These are phyloP conservation scores for Debaryomycetaceae sp. DNA, from an alignment of 1,139 yeast genomes.

Conservation along the genomic window DNA sequence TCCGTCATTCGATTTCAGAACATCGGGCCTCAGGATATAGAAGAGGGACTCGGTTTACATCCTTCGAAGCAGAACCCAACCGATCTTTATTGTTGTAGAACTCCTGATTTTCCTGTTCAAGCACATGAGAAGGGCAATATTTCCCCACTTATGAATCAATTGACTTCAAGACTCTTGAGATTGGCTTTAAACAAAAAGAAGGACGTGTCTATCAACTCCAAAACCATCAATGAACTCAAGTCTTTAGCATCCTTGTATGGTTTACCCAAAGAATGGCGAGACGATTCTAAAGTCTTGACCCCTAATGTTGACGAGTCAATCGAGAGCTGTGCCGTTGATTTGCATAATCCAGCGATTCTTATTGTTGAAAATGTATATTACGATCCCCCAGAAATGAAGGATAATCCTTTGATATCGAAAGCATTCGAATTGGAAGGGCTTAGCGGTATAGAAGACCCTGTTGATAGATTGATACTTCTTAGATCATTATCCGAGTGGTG, in stretches of 20 bases:
- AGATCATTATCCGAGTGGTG: constrained; percentile 51
- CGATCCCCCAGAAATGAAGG: constrained; percentile 11
- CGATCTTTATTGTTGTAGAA: constrained; percentile 1
- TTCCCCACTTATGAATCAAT: constrained; percentile 30
- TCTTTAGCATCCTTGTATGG: constrained; percentile 32
- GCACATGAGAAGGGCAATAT: constrained; percentile 15
- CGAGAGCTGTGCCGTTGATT: constrained; percentile 32
- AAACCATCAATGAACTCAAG: constrained; percentile 42
- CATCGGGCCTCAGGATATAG: constrained; percentile 47
- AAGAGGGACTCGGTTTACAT: constrained; percentile 43
- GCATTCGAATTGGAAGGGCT: constrained; percentile 45
- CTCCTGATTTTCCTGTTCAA: not conserved
- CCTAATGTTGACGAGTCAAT: constrained; percentile 11
- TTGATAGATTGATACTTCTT: constrained; percentile 45
- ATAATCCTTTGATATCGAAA: constrained; percentile 31
- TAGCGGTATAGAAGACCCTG: constrained; percentile 37
- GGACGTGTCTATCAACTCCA: constrained; percentile 24
- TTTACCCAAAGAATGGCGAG: constrained; percentile 47
- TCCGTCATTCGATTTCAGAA: constrained; percentile 27
- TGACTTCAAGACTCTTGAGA: constrained; percentile 34
- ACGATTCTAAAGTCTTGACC: constrained; percentile 18
- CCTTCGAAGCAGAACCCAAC: constrained; percentile 6
- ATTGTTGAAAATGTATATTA: constrained; percentile 18
- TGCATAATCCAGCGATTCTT: constrained; percentile 34
- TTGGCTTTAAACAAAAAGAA: constrained; percentile 42